Evolutionary conservation across 108 stramenopile species (phyloP).

Genomic region (Nitzschia sp.): DNA sequence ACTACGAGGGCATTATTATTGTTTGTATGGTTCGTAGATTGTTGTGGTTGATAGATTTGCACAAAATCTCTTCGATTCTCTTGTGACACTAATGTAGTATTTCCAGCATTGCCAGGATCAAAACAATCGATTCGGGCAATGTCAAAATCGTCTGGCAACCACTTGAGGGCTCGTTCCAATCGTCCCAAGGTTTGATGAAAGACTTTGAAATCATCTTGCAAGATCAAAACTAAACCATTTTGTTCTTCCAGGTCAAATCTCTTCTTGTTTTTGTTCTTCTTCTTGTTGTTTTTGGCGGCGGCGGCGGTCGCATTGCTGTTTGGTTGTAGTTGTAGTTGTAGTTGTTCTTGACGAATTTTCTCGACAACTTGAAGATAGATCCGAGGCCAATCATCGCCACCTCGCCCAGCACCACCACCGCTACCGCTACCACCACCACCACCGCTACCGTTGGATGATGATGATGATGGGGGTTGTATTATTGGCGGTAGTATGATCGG

Average conservation of each 20-base stretch:
- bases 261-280: too few species aligned
- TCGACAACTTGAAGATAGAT: not conserved
- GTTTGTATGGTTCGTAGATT: too few species aligned
- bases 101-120: not conserved
- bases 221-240: too few species aligned
- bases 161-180: not conserved
- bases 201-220: not conserved
- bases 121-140: constrained; percentile 1
- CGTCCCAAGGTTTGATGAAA: constrained; percentile 1
- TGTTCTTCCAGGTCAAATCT: too few species aligned
- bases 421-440: too few species aligned
- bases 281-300: too few species aligned
- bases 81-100: not conserved
- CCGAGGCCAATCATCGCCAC: not conserved
- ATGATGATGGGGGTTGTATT: too few species aligned
- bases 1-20: not conserved
- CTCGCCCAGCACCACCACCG: not conserved
- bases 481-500: too few species aligned
- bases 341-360: not conserved
- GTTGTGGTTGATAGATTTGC: not conserved
- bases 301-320: not conserved
- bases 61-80: not conserved
- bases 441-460: too few species aligned
- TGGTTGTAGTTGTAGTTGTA: not conserved
- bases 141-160: constrained; percentile 1